Evolutionary conservation across 208 protist genomes (phyloP).

Genomic region (Angomonas ambiguus): DNA sequence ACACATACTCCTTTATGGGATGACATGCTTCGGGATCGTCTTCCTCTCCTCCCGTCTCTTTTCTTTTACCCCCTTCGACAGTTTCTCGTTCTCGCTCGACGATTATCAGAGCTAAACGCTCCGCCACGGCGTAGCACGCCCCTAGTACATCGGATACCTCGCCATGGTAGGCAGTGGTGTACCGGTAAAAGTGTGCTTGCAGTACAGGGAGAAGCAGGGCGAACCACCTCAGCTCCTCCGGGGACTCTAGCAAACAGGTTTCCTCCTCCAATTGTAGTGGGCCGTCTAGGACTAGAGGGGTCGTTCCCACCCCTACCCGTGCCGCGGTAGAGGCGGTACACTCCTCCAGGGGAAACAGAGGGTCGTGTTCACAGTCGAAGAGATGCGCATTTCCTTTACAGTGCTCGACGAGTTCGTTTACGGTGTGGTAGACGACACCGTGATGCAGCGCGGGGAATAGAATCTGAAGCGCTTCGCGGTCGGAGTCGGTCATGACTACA

Average conservation of each 20-base stretch:
- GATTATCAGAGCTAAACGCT: background rate
- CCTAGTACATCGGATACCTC: background rate
- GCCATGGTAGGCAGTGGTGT: background rate
- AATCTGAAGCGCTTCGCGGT: constrained; percentile 47
- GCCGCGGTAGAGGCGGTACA: background rate
- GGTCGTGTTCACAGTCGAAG: constrained; percentile 51
- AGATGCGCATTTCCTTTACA: constrained; percentile 52
- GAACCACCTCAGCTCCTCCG: constrained; percentile 1
- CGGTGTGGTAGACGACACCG: constrained; percentile 36
- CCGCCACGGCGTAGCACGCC: background rate
- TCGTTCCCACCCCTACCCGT: background rate
- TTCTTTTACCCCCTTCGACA: too few species aligned
- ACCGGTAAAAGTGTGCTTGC: background rate
- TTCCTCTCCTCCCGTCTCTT: background rate
- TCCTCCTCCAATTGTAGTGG: background rate
- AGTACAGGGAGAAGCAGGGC: background rate
- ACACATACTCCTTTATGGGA: background rate
- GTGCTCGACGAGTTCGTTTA: constrained; percentile 46
- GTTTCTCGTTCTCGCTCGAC: background rate
- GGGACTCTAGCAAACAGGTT: background rate
- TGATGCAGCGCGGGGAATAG: constrained; percentile 69
- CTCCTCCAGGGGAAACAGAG: constrained; percentile 36
- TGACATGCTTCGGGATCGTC: background rate
- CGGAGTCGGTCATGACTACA: constrained; percentile 11
- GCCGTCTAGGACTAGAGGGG: background rate